These are phyloP conservation scores for Coniochaeta prunicola DNA, from an alignment of 2,329 filamentous ascomycete species.

Conservation along the genomic window DNA sequence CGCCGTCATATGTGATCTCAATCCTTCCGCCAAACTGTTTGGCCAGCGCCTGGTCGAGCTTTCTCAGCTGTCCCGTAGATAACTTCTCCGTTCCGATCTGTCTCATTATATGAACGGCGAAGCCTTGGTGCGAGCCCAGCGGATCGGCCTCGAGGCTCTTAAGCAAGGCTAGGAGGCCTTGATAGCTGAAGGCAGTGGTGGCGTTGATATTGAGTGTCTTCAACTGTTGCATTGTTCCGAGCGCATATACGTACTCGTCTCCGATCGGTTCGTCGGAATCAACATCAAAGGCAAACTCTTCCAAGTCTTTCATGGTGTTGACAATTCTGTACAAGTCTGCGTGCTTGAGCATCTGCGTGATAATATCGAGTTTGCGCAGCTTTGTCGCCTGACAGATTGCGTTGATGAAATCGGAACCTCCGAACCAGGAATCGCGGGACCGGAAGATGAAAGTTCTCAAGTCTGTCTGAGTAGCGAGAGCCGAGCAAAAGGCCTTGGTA, in stretches of 20 bases:
- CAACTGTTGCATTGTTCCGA: conserved; percentile 34
- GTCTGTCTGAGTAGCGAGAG: conserved; percentile 39
- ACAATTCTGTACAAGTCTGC: conserved; percentile 42
- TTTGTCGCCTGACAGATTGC: conserved; percentile 42
- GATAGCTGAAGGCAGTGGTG: conserved; percentile 44
- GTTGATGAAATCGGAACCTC: conserved; percentile 19
- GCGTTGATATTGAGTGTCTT: conserved; percentile 46
- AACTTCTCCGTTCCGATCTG: conserved; percentile 20
- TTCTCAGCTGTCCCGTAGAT: conserved; percentile 14
- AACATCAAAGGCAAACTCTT: conserved; percentile 50
- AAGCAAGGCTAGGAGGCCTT: conserved; percentile 39
- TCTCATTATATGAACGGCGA: conserved; percentile 25
- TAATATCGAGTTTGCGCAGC: conserved; percentile 45
- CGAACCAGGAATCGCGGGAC: conserved; percentile 12
- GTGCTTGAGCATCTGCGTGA: conserved; percentile 40
- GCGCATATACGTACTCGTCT: conserved; percentile 29
- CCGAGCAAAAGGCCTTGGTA: conserved; percentile 43
- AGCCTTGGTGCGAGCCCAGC: conserved; percentile 14
- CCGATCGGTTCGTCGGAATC: conserved; percentile 30
- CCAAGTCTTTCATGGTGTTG: conserved; percentile 36
- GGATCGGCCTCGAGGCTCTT: conserved; percentile 20
- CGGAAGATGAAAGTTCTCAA: conserved; percentile 26
- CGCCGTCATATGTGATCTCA: conserved; percentile 22
- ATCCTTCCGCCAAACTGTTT: conserved; percentile 22
- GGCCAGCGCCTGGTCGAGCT: conserved; percentile 16